Conservation (phyloP, 495 filamentous ascomycete genomes). For the Penicillium egyptiacum region DNA sequence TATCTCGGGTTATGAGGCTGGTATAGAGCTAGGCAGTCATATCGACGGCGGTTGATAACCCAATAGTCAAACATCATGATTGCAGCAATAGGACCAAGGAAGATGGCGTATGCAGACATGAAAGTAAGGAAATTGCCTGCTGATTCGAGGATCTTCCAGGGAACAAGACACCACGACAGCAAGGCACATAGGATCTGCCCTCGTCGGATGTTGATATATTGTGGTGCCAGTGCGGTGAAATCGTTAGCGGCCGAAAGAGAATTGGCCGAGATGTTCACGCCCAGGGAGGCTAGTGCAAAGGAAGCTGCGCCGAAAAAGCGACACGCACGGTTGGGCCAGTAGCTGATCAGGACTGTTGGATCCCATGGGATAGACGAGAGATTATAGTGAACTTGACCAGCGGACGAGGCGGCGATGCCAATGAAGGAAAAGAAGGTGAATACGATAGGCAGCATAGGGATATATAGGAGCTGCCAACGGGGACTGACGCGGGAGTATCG, state of each 20-base stretch:
- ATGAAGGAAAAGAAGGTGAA: slow-evolving; percentile 54
- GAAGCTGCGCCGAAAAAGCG: slow-evolving; percentile 52
- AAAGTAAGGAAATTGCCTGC: slow-evolving; percentile 59
- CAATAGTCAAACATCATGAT: slow-evolving; percentile 70
- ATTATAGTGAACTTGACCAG: slow-evolving; percentile 44
- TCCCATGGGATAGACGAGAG: slow-evolving; percentile 45
- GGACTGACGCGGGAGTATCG: slow-evolving; percentile 47
- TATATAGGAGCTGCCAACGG: slow-evolving; percentile 48
- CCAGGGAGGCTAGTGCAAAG: slow-evolving; percentile 47
- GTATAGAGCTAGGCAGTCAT: slow-evolving; percentile 57
- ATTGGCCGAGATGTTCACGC: slow-evolving; percentile 65
- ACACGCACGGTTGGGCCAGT: slow-evolving; percentile 51
- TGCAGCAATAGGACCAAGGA: slow-evolving; percentile 67
- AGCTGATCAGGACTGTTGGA: slow-evolving; percentile 42
- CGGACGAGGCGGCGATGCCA: slow-evolving; percentile 48
- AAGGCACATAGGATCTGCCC: slow-evolving; percentile 62
- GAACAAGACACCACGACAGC: slow-evolving; percentile 60
- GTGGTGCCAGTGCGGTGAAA: slow-evolving; percentile 57
- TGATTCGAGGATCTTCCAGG: slow-evolving; percentile 63
- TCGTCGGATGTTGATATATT: slow-evolving; percentile 60
- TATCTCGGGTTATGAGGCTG: slow-evolving; percentile 41
- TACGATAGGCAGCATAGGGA: slow-evolving; percentile 48
- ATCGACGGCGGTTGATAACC: slow-evolving; percentile 59
- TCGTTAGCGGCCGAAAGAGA: slow-evolving; percentile 66
- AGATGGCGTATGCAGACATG: slow-evolving; percentile 65